phyloP scores from a whole-genome alignment of 148 eudicot genomes.

The Rheum nobile region DNA sequence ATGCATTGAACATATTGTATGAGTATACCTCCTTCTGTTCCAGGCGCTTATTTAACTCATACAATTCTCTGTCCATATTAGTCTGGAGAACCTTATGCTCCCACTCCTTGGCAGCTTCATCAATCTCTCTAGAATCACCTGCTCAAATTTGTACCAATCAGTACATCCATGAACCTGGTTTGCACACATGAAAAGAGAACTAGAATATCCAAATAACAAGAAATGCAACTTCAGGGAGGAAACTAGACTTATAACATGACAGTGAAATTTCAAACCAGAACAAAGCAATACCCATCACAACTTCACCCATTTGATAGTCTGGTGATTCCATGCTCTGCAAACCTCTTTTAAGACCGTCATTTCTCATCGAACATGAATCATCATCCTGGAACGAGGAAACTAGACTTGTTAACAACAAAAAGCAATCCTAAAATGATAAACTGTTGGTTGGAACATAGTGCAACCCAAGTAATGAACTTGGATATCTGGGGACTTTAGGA shows the following conservation, averaged over 20 bases:
- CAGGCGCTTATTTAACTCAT: conserved; percentile 76
- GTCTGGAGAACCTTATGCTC: conserved; percentile 88
- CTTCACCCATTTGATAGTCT: conserved; percentile 77
- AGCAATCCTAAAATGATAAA: neutral
- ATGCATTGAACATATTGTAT: neutral
- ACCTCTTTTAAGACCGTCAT: conserved; percentile 79
- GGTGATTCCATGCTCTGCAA: conserved; percentile 81
- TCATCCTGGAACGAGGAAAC: conserved; percentile 28
- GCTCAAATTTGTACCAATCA: conserved; percentile 12
- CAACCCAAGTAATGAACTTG: neutral
- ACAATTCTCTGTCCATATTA: conserved; percentile 87
- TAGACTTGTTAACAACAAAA: neutral
- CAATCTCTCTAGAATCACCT: conserved; percentile 77
- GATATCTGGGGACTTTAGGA: conserved; percentile 1
- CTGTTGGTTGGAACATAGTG: neutral
- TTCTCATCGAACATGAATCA: conserved; percentile 36
- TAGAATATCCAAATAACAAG: neutral
- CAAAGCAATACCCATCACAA: conserved; percentile 38
- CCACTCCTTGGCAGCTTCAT: conserved; percentile 95
- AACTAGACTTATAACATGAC: neutral
- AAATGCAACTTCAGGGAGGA: no score
- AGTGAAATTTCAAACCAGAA: conserved; percentile 2
- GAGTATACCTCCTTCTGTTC: conserved; percentile 77
- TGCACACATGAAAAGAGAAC: neutral
- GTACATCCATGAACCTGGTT: conserved; percentile 3